A percentile compares a stretch with the other conserved stretches of the same genome.
Conservation (phyloP, 2,329 filamentous ascomycete species). For the Thielaviopsis musarum region DNA sequence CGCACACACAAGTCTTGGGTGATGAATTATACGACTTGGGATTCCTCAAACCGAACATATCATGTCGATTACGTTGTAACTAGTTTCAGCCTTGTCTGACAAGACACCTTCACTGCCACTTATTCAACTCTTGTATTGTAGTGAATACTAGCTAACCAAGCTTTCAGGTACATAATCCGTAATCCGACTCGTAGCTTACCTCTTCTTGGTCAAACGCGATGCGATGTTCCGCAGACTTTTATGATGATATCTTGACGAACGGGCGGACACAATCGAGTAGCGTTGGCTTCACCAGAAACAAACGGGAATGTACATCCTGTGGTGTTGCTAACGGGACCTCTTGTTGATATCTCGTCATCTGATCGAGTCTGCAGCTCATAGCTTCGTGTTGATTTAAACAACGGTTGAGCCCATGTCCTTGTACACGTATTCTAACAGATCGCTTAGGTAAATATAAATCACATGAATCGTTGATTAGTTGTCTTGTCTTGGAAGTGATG, state of each 20-base stretch:
- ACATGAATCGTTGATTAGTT: conserved; percentile 9
- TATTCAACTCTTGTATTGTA: conserved; percentile 19
- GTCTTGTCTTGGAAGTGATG: conserved; percentile 20
- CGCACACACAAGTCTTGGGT: conserved; percentile 22
- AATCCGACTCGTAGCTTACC: conserved; percentile 2
- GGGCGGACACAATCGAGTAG: conserved; percentile 47
- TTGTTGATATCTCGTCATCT: conserved; percentile 53
- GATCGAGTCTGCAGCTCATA: conserved; percentile 25
- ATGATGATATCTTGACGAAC: conserved; percentile 54
- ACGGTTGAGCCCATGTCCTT: conserved; percentile 14
- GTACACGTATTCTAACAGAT: conserved; percentile 18
- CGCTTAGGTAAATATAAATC: conserved; percentile 21
- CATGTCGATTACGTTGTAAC: conserved; percentile 43
- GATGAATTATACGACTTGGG: conserved; percentile 48
- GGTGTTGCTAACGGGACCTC: conserved; percentile 34
- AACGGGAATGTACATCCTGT: conserved; percentile 46
- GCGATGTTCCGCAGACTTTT: conserved; percentile 15
- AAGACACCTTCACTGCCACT: conserved; percentile 18
- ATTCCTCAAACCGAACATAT: conserved; percentile 53
- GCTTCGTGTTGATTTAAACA: conserved; percentile 16
- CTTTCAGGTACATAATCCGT: conserved; percentile 12
- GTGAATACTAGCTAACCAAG: conserved; percentile 13
- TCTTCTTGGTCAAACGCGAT: not conserved
- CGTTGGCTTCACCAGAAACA: conserved; percentile 31
- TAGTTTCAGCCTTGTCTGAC: conserved; percentile 57